Conservation (phyloP, 1,139 yeast genomes). For the Geotrichum fermentans region DNA sequence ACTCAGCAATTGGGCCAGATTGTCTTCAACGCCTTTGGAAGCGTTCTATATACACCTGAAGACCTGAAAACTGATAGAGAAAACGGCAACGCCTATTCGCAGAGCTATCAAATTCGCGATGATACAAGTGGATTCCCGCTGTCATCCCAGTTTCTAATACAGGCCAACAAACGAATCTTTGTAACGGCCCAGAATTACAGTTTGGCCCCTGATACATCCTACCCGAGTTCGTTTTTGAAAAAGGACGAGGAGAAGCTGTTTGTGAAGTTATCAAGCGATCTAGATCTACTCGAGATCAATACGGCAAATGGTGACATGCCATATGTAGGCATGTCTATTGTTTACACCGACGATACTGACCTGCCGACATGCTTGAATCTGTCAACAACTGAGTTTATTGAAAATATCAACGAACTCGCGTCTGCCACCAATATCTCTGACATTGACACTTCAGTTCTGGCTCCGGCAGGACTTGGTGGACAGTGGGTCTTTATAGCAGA, state of each 20-base stretch:
- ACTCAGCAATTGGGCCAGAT: slow-evolving; percentile 1
- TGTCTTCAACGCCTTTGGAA: slow-evolving; percentile 16
- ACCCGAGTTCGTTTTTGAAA: slow-evolving; percentile 7
- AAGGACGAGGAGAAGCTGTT: slow-evolving; percentile 12
- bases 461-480: not conserved
- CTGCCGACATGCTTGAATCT: slow-evolving; percentile 8
- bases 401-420: not conserved
- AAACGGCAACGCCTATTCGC: slow-evolving; percentile 25
- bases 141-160: slow-evolving; percentile 43
- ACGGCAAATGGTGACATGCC: not conserved
- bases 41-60: slow-evolving; percentile 37
- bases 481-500: slow-evolving; percentile 8
- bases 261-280: not conserved
- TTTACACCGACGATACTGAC: slow-evolving; percentile 24
- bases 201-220: slow-evolving; percentile 21
- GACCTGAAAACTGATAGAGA: slow-evolving; percentile 31
- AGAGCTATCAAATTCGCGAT: slow-evolving; percentile 22
- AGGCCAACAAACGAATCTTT: slow-evolving; percentile 42
- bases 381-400: slow-evolving; percentile 19
- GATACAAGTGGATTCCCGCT: slow-evolving; percentile 41
- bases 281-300: not conserved
- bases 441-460: not conserved
- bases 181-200: slow-evolving; percentile 24
- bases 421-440: not conserved
- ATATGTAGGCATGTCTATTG: slow-evolving; percentile 12